A percentile compares a stretch with the other conserved stretches of the same genome.
Evolutionary conservation across 441 rosid genomes (phyloP).

Genomic region (Aleurites moluccanus): DNA sequence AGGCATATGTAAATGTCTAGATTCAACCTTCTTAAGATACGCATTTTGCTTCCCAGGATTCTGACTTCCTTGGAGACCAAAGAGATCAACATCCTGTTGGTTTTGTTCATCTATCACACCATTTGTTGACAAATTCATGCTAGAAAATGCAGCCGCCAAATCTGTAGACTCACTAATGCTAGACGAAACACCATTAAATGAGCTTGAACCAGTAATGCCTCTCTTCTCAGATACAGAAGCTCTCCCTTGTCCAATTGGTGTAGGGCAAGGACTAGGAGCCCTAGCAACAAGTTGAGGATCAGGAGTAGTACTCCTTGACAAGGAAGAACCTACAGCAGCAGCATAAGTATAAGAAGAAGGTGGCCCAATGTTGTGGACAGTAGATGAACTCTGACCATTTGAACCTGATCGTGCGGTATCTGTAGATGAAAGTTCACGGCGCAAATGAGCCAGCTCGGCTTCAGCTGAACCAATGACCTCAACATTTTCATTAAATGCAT

Average conservation of each 20-base stretch:
- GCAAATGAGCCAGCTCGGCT: constrained; percentile 57
- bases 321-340: constrained; percentile 71
- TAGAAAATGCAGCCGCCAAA: constrained; percentile 62
- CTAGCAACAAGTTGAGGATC: constrained; percentile 80
- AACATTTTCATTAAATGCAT: constrained; percentile 65
- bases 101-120: constrained; percentile 47
- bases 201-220: constrained; percentile 43
- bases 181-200: constrained; percentile 56
- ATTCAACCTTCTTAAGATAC: constrained; percentile 44
- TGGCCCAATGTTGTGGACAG: constrained; percentile 45
- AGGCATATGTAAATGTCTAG: constrained; percentile 50
- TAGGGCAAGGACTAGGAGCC: constrained; percentile 82
- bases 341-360: constrained; percentile 73
- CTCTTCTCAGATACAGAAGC: constrained; percentile 60
- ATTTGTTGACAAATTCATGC: constrained; percentile 57
- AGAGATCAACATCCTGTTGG: constrained; percentile 56
- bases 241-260: constrained; percentile 87
- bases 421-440: constrained; percentile 36
- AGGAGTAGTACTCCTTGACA: constrained; percentile 85
- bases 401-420: constrained; percentile 40
- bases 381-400: constrained; percentile 43
- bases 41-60: constrained; percentile 50
- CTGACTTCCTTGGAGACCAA: constrained; percentile 52
- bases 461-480: constrained; percentile 46
- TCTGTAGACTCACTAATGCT: constrained; percentile 53